These are phyloP conservation scores for Ogataea corticis DNA, from an alignment of 805 yeast genomes.

Conservation along the genomic window DNA sequence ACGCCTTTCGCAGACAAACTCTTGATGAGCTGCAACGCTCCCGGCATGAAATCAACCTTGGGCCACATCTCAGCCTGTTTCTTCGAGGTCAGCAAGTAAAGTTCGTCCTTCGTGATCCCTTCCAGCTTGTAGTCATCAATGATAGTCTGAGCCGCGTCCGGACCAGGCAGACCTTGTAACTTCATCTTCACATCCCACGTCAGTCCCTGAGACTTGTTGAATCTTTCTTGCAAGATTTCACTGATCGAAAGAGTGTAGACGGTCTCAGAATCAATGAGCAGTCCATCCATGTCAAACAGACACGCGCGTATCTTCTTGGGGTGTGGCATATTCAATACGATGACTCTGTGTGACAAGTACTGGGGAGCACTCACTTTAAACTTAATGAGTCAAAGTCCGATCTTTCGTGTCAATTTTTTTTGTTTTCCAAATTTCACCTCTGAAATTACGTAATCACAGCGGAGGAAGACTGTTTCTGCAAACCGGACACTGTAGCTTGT, in stretches of 20 bases:
- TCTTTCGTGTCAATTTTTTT: too few species aligned
- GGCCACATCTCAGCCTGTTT: conserved; percentile 65
- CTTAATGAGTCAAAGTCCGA: too few species aligned
- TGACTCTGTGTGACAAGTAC: too few species aligned
- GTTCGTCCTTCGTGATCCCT: conserved; percentile 60
- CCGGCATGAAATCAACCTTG: conserved; percentile 70
- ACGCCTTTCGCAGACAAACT: conserved; percentile 51
- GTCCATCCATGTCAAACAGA: conserved; percentile 86
- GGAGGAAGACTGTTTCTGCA: conserved; percentile 89
- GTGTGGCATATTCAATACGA: conserved; percentile 4
- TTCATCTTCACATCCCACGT: conserved; percentile 90
- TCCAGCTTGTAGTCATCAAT: conserved; percentile 71
- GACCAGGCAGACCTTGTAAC: conserved; percentile 90
- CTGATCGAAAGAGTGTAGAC: conserved; percentile 80
- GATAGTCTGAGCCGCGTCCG: conserved; percentile 63
- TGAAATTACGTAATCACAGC: conserved; percentile 37
- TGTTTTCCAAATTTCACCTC: not conserved
- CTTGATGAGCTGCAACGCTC: conserved; percentile 70
- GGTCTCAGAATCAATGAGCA: conserved; percentile 88
- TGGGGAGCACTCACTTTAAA: too few species aligned
- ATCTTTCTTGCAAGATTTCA: conserved; percentile 56
- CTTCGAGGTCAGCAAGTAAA: conserved; percentile 49
- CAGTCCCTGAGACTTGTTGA: conserved; percentile 63
- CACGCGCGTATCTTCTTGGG: conserved; percentile 29
- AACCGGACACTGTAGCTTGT: conserved; percentile 90